A percentile compares a stretch with the other conserved stretches of the same genome.
These are phyloP conservation scores for Leishmania tarentolae DNA, from an alignment of 208 protist genomes.

Conservation along the genomic window DNA sequence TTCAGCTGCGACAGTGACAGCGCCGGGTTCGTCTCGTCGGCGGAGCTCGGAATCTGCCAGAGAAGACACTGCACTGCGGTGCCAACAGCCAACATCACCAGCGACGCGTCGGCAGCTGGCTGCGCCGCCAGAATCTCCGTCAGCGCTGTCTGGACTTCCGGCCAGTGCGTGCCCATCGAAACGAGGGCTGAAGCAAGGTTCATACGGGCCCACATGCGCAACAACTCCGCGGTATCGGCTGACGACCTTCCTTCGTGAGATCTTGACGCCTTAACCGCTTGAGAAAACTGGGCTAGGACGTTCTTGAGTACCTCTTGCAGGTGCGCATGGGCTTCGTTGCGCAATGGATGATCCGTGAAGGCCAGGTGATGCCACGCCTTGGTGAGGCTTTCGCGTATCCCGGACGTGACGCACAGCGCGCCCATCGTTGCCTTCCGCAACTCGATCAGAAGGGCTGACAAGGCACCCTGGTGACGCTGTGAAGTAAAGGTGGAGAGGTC, in stretches of 20 bases:
- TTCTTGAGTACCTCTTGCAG: conserved; percentile 68
- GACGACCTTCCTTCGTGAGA: background rate
- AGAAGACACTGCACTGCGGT: conserved; percentile 56
- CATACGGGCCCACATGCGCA: conserved; percentile 60
- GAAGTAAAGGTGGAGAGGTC: conserved; percentile 62
- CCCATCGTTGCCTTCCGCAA: conserved; percentile 59
- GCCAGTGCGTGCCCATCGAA: conserved; percentile 49
- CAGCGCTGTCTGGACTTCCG: conserved; percentile 35
- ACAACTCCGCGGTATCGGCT: conserved; percentile 25
- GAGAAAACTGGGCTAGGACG: conserved; percentile 47
- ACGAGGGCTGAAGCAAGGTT: conserved; percentile 61
- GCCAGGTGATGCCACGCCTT: conserved; percentile 73
- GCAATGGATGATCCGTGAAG: conserved; percentile 60
- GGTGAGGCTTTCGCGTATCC: conserved; percentile 41
- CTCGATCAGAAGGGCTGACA: conserved; percentile 59
- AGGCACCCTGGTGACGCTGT: conserved; percentile 33
- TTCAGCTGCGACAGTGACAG: conserved; percentile 4
- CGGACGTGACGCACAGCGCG: conserved; percentile 23
- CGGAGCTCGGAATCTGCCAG: conserved; percentile 40
- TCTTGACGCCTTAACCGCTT: background rate
- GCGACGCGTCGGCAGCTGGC: conserved; percentile 20
- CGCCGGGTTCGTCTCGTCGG: background rate
- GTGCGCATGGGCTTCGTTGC: conserved; percentile 63
- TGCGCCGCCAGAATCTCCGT: conserved; percentile 7
- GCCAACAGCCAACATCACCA: conserved; percentile 43